Evolutionary conservation across 2,329 filamentous ascomycete genomes (phyloP).

Genomic region (Cordyceps tenuipes): DNA sequence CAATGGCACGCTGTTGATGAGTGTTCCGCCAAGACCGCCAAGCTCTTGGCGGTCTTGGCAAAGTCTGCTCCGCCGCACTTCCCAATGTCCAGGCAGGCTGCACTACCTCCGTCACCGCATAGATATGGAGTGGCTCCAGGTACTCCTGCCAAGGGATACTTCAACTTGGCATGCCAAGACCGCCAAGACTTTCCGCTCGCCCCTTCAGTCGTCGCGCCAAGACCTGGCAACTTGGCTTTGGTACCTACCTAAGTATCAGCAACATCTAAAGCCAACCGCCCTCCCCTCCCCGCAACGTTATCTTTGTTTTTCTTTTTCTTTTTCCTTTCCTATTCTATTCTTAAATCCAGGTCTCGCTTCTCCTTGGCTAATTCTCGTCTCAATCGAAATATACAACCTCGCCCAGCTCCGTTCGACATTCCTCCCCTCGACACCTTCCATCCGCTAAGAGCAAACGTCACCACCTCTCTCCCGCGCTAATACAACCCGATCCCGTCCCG

Average conservation of each 20-base stretch:
- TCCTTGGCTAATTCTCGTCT: background rate
- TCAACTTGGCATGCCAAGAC: conserved; percentile 28
- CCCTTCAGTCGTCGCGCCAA: conserved; percentile 19
- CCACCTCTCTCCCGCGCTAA: background rate
- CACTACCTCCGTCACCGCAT: background rate
- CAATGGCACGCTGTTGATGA: conserved; percentile 24
- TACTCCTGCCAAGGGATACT: conserved; percentile 16
- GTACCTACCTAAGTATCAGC: background rate
- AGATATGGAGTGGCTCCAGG: background rate
- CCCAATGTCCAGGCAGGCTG: background rate
- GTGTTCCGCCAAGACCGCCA: conserved; percentile 31
- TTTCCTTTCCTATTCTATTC: background rate
- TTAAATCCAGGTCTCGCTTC: background rate
- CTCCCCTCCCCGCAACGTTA: conserved; percentile 10
- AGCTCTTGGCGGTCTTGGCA: conserved; percentile 30
- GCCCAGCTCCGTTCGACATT: background rate
- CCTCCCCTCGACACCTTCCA: background rate
- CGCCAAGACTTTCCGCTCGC: conserved; percentile 29
- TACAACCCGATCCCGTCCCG: background rate
- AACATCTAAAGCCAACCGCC: conserved; percentile 10
- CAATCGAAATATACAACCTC: background rate
- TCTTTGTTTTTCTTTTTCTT: background rate
- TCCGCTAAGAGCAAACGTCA: background rate
- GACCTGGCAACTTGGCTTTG: conserved; percentile 8
- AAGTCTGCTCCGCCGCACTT: conserved; percentile 20